phyloP scores from a whole-genome alignment of 2,329 filamentous ascomycete species.

The Emericellopsis cladophorae region DNA sequence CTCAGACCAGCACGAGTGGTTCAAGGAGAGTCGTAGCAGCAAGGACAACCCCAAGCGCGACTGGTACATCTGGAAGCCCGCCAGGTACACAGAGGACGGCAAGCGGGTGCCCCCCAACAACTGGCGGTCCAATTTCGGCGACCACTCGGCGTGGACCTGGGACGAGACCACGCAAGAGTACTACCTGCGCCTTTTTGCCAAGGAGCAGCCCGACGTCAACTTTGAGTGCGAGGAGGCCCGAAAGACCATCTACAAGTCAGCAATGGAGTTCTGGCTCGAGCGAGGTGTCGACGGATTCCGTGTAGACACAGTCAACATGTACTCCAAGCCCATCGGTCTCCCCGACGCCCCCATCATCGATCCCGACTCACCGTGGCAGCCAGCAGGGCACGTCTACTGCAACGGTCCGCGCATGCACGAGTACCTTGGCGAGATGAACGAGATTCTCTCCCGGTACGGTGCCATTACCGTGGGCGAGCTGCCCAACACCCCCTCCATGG shows the following conservation, averaged over 20 bases:
- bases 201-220: constrained; percentile 73
- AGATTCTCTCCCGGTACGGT: constrained; percentile 45
- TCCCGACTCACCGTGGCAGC: constrained; percentile 31
- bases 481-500: constrained; percentile 45
- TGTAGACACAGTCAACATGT: constrained; percentile 65
- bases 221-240: constrained; percentile 63
- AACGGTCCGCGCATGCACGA: constrained; percentile 60
- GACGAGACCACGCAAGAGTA: constrained; percentile 63
- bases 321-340: constrained; percentile 48
- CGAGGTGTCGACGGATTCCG: constrained; percentile 62
- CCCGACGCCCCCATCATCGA: constrained; percentile 45
- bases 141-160: constrained; percentile 54
- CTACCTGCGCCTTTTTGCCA: constrained; percentile 64
- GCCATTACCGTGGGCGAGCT: constrained; percentile 63
- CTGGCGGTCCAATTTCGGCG: constrained; percentile 52
- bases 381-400: constrained; percentile 43
- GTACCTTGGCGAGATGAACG: constrained; percentile 53
- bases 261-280: constrained; percentile 71
- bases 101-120: constrained; percentile 61
- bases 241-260: constrained; percentile 54
- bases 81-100: constrained; percentile 40
- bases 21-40: constrained; percentile 50
- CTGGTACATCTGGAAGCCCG: constrained; percentile 53
- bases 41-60: constrained; percentile 51
- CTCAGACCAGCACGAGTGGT: constrained; percentile 59